Evolutionary conservation across 2,329 filamentous ascomycete species (phyloP).

Genomic region (Dryadomyces quercus-mongolicae): DNA sequence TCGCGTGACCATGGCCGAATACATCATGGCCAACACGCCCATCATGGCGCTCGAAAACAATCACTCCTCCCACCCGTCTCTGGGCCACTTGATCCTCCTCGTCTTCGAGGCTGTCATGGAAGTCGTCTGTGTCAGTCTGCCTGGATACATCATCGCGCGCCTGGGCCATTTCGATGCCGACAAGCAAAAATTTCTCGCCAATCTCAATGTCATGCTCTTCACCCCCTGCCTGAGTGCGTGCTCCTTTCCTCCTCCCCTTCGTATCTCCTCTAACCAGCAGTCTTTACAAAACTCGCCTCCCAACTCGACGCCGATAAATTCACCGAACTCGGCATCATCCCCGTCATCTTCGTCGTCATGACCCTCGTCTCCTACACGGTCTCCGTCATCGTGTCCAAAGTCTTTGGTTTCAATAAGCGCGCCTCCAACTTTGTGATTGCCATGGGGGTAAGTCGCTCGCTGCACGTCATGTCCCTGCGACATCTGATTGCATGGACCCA

Average conservation of each 20-base stretch:
- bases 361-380: conserved; percentile 77
- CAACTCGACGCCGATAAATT: conserved; percentile 89
- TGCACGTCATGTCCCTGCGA: neutral
- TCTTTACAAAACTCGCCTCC: conserved; percentile 93
- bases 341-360: conserved; percentile 84
- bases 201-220: conserved; percentile 91
- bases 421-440: conserved; percentile 90
- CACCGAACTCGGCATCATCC: conserved; percentile 81
- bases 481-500: too few species aligned
- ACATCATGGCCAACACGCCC: too few species aligned
- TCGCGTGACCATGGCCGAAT: too few species aligned
- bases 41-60: conserved; percentile 25
- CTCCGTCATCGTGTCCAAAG: conserved; percentile 55
- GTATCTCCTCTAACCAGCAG: conserved; percentile 27
- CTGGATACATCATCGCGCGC: conserved; percentile 83
- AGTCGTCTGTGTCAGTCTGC: conserved; percentile 87
- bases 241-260: neutral
- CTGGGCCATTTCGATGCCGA: conserved; percentile 91
- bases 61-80: conserved; percentile 48
- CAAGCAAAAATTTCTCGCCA: conserved; percentile 91
- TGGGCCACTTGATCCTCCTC: conserved; percentile 60
- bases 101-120: conserved; percentile 93
- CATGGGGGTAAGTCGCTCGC: conserved; percentile 51
- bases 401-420: conserved; percentile 72
- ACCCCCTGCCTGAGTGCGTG: conserved; percentile 84